Evolutionary conservation across 208 protist genomes (phyloP), one percentile per base, ranked within the genome.

Genomic region (Acanthamoeba lenticulata): DNA sequence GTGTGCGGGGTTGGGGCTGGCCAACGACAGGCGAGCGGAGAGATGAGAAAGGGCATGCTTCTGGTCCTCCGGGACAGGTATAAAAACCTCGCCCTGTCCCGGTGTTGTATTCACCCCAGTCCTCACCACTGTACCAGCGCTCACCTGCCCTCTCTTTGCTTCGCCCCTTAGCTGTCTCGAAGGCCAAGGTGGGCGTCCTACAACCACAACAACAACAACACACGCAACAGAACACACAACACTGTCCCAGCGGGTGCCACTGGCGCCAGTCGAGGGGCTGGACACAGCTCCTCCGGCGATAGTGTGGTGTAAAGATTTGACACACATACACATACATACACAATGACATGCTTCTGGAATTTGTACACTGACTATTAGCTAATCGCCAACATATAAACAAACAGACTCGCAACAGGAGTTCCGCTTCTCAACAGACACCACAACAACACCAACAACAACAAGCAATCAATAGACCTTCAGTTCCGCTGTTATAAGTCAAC

Each of bases 21-120:
- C 65, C 65, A 74, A 74, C 65, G 40, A 36, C 65, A 74, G 65
- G 65, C 34, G 65, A 74, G 65, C 65, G 65, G 65, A 74, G 65
- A 74, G 65, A 38, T 74, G 65, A 74, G 19, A 42, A 11, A 13
- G 65, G n/a, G 34, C 65, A 13, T 27, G 65, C 65, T 74, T 74
- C 65, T 42, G 34, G 65, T 29, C 13, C 13, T 19, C 74, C 17
- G 17, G 74, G 7, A 15, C 42, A 85, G 74, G 74, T 85, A 85
- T 85, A 85, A 85, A 85, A 85, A 40, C 42, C 74, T 36, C 44
- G 40, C 19, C 40, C 44, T 85, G 74, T 0, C 15, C 72, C 24
- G 40, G 45, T 11, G 7, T n/a, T n/a, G n/a, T n/a, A 52, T 36
- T 77, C 67, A 17, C 67, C 24, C 15, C 55, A 52, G 27, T 74